A percentile compares a stretch with the other conserved stretches of the same genome.
Conservation (phyloP, 2,329 filamentous ascomycete species). For the Fusarium humuli region DNA sequence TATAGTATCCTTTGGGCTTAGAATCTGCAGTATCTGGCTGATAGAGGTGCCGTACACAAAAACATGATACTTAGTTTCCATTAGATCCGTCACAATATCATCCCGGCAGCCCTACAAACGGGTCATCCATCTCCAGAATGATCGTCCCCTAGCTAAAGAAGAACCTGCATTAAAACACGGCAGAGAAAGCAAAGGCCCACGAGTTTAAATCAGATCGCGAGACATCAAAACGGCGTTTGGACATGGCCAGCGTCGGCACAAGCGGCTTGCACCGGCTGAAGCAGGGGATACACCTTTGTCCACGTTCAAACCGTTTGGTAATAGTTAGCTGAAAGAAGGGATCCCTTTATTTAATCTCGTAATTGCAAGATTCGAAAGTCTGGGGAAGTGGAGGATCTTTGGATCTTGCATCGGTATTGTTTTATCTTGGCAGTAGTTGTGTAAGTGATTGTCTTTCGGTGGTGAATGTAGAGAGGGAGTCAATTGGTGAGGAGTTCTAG, state of each 20-base stretch:
- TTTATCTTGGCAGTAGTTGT: conserved; percentile 2
- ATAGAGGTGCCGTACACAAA: background rate
- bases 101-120: conserved; percentile 8
- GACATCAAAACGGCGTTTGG: background rate
- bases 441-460: background rate
- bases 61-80: background rate
- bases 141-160: background rate
- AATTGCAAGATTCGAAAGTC: conserved; percentile 23
- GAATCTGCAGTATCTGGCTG: too few species aligned
- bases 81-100: conserved; percentile 12
- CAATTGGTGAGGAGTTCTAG: conserved; percentile 9
- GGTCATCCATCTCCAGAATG: conserved; percentile 18
- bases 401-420: background rate
- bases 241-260: conserved; percentile 6
- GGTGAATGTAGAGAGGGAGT: background rate
- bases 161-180: background rate
- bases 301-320: conserved; percentile 26
- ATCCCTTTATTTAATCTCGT: conserved; percentile 23
- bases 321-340: conserved; percentile 17
- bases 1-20: background rate
- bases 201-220: conserved; percentile 12
- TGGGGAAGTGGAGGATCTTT: conserved; percentile 32
- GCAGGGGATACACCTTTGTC: conserved; percentile 28
- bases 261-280: conserved; percentile 33
- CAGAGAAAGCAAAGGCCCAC: conserved; percentile 20